phyloP scores from a whole-genome alignment of 2,329 filamentous ascomycete species.

The Phaeophleospora eucalypticola region DNA sequence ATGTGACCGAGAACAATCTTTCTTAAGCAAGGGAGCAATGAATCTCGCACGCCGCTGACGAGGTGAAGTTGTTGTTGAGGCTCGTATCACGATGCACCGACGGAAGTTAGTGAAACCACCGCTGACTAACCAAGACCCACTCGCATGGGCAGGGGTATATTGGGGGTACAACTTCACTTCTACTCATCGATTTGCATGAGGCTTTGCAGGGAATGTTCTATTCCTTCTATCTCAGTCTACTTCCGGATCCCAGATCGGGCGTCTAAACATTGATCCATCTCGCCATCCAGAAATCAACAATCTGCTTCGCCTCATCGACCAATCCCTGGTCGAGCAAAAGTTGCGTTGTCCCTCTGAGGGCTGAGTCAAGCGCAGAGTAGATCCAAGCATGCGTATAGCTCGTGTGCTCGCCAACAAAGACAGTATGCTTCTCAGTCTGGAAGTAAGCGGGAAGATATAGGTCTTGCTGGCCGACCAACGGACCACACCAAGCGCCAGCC shows the following conservation, averaged over 20 bases:
- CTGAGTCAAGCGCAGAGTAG: slow-evolving; percentile 62
- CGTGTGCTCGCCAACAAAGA: slow-evolving; percentile 63
- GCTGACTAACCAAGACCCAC: not conserved
- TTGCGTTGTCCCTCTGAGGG: slow-evolving; percentile 62
- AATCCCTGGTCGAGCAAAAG: slow-evolving; percentile 60
- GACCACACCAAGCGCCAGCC: slow-evolving; percentile 57
- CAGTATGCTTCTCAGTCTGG: slow-evolving; percentile 63
- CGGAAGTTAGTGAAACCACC: not conserved
- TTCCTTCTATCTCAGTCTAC: not conserved
- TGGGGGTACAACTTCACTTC: too few species aligned
- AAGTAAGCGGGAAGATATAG: slow-evolving; percentile 70
- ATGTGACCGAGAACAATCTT: not conserved
- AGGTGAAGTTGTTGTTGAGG: not conserved
- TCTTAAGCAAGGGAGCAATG: not conserved
- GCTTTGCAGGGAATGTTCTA: too few species aligned
- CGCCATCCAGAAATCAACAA: slow-evolving; percentile 64
- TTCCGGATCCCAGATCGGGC: too few species aligned
- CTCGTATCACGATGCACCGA: not conserved
- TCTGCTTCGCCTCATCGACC: slow-evolving; percentile 64
- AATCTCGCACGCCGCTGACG: not conserved
- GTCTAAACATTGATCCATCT: slow-evolving; percentile 55
- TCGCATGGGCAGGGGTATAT: not conserved
- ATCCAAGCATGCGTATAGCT: slow-evolving; percentile 71
- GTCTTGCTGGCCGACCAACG: slow-evolving; percentile 61
- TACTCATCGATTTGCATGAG: too few species aligned